A percentile compares a stretch with the other conserved stretches of the same genome.
Evolutionary conservation across 2,329 filamentous ascomycete species (phyloP).

Genomic region (Cercospora sp.): DNA sequence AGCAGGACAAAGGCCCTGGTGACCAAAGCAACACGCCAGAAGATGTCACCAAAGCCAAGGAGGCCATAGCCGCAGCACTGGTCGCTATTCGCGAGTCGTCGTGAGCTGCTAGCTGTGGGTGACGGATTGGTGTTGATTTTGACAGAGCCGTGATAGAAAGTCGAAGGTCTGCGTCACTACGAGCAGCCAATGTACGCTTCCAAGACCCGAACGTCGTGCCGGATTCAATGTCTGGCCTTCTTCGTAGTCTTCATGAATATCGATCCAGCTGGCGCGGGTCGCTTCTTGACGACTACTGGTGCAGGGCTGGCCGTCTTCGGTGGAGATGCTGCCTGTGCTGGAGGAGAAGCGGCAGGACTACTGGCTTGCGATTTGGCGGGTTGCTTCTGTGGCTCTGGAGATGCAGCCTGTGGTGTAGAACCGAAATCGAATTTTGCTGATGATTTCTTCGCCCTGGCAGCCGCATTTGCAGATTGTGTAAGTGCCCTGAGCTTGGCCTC

Average conservation of each 20-base stretch:
- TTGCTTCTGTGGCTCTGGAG: conserved; percentile 15
- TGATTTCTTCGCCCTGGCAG: conserved; percentile 8
- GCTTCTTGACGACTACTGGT: conserved; percentile 26
- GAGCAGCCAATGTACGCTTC: not conserved
- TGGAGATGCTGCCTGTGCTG: conserved; percentile 7
- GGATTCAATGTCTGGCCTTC: conserved; percentile 11
- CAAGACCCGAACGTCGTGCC: not conserved
- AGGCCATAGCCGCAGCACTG: conserved; percentile 44
- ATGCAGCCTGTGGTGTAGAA: not conserved
- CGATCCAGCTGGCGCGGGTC: conserved; percentile 25
- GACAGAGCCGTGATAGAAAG: not conserved
- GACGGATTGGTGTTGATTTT: not conserved
- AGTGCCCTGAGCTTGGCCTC: conserved; percentile 24
- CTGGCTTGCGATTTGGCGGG: not conserved
- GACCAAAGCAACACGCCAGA: conserved; percentile 41
- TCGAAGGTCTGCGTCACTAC: not conserved
- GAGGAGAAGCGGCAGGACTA: not conserved
- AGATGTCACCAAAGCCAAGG: conserved; percentile 49
- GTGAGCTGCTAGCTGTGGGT: conserved; percentile 11
- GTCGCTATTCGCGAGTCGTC: conserved; percentile 42
- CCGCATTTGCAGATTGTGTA: conserved; percentile 17
- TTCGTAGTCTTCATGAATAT: conserved; percentile 29
- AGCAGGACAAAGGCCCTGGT: conserved; percentile 43
- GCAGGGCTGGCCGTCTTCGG: conserved; percentile 19
- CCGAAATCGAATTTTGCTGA: conserved; percentile 19